phyloP scores from a whole-genome alignment of 2,329 filamentous ascomycete genomes.

The Stagonosporopsis vannaccii region DNA sequence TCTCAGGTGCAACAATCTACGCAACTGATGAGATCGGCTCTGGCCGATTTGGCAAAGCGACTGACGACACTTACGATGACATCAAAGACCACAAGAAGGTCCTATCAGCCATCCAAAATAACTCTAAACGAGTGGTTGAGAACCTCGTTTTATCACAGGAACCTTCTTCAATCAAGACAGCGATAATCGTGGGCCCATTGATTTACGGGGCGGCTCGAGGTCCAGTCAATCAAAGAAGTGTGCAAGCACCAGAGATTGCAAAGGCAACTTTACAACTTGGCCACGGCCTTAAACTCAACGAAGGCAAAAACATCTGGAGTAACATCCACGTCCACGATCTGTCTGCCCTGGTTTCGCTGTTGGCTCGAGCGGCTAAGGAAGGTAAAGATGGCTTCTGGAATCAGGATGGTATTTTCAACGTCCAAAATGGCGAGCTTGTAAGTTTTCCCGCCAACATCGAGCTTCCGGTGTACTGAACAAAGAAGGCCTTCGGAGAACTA shows the following conservation, averaged over 20 bases:
- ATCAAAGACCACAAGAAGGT: constrained; percentile 15
- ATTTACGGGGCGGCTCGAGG: constrained; percentile 68
- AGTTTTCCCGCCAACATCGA: not conserved
- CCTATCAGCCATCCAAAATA: constrained; percentile 10
- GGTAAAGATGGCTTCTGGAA: constrained; percentile 57
- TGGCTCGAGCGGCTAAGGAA: constrained; percentile 59
- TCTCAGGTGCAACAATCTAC: constrained; percentile 20
- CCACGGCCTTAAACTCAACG: constrained; percentile 60
- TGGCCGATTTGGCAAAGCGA: constrained; percentile 12
- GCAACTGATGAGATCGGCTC: constrained; percentile 16
- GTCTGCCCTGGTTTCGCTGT: constrained; percentile 57
- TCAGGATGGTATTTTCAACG: constrained; percentile 67
- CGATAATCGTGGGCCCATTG: constrained; percentile 66
- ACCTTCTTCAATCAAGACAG: constrained; percentile 22
- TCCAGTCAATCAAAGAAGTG: constrained; percentile 58
- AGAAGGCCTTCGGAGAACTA: constrained; percentile 23
- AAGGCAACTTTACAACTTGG: constrained; percentile 57
- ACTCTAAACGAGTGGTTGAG: constrained; percentile 25
- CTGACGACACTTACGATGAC: constrained; percentile 16
- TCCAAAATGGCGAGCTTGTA: constrained; percentile 59
- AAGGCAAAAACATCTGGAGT: constrained; percentile 64
- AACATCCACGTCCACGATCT: constrained; percentile 65
- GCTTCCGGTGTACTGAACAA: not conserved
- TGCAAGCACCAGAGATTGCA: constrained; percentile 63
- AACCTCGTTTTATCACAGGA: constrained; percentile 22